Percentiles rank a stretch among this genome's conserved stretches.
These are phyloP conservation scores for Colletotrichum coccodes DNA, from an alignment of 2,329 filamentous ascomycete species.

Conservation along the genomic window DNA sequence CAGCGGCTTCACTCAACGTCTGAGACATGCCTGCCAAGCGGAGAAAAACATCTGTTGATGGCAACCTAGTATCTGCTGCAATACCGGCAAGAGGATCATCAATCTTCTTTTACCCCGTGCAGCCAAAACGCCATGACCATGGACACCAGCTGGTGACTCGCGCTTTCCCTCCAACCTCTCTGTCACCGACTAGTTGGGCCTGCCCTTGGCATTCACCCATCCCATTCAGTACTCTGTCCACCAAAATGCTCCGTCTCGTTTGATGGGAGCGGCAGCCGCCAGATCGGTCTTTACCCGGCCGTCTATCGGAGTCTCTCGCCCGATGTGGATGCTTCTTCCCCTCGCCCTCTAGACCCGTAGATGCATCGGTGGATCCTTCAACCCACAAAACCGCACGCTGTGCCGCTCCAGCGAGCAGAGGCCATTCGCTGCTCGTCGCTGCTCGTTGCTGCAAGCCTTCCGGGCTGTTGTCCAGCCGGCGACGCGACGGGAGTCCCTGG, in stretches of 20 bases:
- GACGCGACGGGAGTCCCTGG: not conserved
- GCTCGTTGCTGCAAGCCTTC: not conserved
- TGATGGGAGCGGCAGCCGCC: not conserved
- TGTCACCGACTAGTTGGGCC: not conserved
- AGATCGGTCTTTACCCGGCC: constrained; percentile 18
- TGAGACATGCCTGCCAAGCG: constrained; percentile 27
- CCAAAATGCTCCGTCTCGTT: not conserved
- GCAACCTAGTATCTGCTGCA: not conserved
- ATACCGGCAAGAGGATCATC: not conserved
- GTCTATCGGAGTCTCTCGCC: constrained; percentile 15
- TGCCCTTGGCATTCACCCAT: not conserved
- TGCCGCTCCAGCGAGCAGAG: constrained; percentile 1
- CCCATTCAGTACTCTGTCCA: not conserved
- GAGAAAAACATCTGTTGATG: not conserved
- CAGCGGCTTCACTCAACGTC: constrained; percentile 14
- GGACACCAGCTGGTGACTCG: not conserved
- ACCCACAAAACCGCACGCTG: constrained; percentile 12
- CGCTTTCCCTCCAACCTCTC: not conserved
- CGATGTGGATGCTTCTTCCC: not conserved
- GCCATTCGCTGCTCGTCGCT: no score
- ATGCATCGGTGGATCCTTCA: constrained; percentile 11
- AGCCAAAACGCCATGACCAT: not conserved
- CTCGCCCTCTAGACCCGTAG: constrained; percentile 5
- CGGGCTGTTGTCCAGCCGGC: not conserved
- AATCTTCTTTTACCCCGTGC: not conserved